Base-by-base conservation (phyloP, 192 early-diverging fungal species). In the Phycomyces nitens region DNA sequence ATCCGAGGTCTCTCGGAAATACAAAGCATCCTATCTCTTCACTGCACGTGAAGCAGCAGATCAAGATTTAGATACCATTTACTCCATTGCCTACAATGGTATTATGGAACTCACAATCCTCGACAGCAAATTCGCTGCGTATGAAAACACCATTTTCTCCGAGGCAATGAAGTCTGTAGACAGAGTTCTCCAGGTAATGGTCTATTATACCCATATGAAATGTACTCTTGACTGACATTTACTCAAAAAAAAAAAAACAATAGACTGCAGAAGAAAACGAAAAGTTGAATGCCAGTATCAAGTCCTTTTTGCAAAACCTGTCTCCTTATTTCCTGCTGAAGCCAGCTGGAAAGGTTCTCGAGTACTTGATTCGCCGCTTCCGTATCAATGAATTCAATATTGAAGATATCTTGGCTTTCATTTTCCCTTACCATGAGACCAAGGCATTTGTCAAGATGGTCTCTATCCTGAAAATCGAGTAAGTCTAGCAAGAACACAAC, bases 401-500 rank as follows among this genome's bases (percentile, higher is more conserved):
- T 22, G 88, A 92, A 40, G 80, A 80, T 6, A 64, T 96, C 4
- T 47, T 99, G 23, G 84, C 77, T 18, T 86, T 86, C 38, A 80
- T 97, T 27, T 68, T 99, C 55, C 97, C 97, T 24, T 99, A 93
- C 76, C 94, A 99, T 62, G 95, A 97, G 68, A 94, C 94, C 11
- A 83, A 86, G 60, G 82, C 86, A 42, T 99, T 97, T 78, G 78
- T 89, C 55, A 83, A 86, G 53, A 84, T 99, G 83, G 83, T 92
- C 5, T 80, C 82, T 23, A 82, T 94, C 34, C 77, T 97, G 16
- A 74, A 77, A 14, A 81, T 95, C 55, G 66, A 78, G 78, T 84
- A 81, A 55, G 82, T 73, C 43, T n/a, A 23, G 5, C n/a, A n/a
- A n/a, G n/a, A n/a, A n/a, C n/a, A n/a, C 12, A 27, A 23, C 3